Conservation (phyloP, 208 protist species). For the Zelonia costaricensis region DNA sequence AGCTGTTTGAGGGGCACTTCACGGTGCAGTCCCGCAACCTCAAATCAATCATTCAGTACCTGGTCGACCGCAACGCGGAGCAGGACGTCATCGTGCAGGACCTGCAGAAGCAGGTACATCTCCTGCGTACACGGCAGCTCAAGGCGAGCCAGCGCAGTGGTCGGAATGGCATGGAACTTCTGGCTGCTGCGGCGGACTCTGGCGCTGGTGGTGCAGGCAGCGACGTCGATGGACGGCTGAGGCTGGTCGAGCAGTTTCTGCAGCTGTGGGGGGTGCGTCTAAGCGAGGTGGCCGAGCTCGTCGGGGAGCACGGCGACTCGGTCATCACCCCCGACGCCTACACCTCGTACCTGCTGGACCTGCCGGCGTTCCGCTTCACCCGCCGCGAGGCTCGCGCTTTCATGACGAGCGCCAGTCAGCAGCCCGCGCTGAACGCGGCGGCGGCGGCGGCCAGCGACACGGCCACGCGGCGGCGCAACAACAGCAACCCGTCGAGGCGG, state of each 20-base stretch:
- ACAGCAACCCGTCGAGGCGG: neutral
- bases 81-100: constrained; percentile 78
- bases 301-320: constrained; percentile 74
- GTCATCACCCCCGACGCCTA: constrained; percentile 80
- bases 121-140: constrained; percentile 38
- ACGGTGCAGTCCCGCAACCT: constrained; percentile 82
- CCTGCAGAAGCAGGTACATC: constrained; percentile 78
- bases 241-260: constrained; percentile 68
- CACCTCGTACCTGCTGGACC: constrained; percentile 70
- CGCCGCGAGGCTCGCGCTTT: constrained; percentile 57
- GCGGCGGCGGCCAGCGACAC: constrained; percentile 19
- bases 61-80: constrained; percentile 72
- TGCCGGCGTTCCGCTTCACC: constrained; percentile 65
- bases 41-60: constrained; percentile 80
- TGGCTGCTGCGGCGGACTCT: neutral
- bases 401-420: constrained; percentile 13
- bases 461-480: constrained; percentile 20
- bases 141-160: constrained; percentile 24
- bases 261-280: constrained; percentile 67
- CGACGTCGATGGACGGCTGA: constrained; percentile 48
- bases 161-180: constrained; percentile 11
- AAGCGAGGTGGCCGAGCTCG: constrained; percentile 63
- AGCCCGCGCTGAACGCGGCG: constrained; percentile 3
- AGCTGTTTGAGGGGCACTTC: constrained; percentile 90
- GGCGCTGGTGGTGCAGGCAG: constrained; percentile 14